phyloP scores from a whole-genome alignment of 805 yeast species.

The Candida quercuum region DNA sequence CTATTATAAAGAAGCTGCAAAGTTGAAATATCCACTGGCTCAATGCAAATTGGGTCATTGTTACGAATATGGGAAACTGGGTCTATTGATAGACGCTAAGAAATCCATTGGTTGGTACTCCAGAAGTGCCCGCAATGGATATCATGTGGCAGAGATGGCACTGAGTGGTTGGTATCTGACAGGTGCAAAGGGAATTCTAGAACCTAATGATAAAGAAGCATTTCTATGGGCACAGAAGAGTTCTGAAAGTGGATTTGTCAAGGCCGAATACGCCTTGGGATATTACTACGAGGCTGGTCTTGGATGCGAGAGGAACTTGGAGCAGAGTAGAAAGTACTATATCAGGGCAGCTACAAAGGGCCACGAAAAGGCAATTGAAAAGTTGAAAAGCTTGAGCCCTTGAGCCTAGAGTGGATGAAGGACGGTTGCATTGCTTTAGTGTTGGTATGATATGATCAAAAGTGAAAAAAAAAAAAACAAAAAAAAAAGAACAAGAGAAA shows the following conservation, averaged over 20 bases:
- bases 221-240: conserved; percentile 61
- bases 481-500: too few relatives aligned
- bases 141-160: conserved; percentile 65
- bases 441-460: too few relatives aligned
- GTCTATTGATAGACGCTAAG: conserved; percentile 45
- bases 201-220: conserved; percentile 57
- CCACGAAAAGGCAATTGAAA: conserved; percentile 48
- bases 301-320: conserved; percentile 40
- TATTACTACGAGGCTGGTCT: conserved; percentile 64
- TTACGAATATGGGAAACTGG: conserved; percentile 63
- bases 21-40: conserved; percentile 55
- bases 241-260: conserved; percentile 51
- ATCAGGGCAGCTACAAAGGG: conserved; percentile 57
- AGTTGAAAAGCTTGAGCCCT: too few relatives aligned
- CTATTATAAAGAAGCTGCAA: conserved; percentile 55
- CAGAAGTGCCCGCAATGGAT: conserved; percentile 54
- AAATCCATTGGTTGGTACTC: conserved; percentile 72
- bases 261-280: conserved; percentile 68
- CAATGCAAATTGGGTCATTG: conserved; percentile 68
- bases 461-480: too few relatives aligned
- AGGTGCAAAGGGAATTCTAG: conserved; percentile 52
- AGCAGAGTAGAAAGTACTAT: conserved; percentile 45
- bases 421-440: too few relatives aligned
- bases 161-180: conserved; percentile 75
- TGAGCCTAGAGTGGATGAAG: too few relatives aligned